Conservation (phyloP, 2,329 filamentous ascomycete genomes). For the Biscogniauxia sp. region DNA sequence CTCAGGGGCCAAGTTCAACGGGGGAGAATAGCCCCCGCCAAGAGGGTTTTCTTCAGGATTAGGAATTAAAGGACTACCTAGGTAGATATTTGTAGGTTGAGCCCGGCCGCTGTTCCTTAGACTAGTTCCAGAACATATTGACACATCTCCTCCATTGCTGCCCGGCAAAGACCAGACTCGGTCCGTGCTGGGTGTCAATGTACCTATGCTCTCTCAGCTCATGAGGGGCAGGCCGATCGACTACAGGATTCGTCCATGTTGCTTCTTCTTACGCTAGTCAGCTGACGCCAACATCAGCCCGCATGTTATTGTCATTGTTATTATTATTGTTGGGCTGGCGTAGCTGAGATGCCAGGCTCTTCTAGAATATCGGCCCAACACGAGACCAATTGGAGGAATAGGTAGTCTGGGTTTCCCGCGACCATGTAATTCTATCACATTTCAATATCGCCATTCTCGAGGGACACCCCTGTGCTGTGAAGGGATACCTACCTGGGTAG, state of each 20-base stretch:
- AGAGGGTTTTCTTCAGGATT: not conserved
- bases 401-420: not conserved
- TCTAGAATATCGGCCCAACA: not conserved
- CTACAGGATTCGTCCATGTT: not conserved
- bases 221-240: not conserved
- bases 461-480: not conserved
- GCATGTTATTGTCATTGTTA: not conserved
- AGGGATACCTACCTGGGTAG: too few species aligned
- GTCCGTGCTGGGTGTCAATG: not conserved
- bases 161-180: not conserved
- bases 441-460: not conserved
- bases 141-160: not conserved
- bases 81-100: not conserved
- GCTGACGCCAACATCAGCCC: not conserved
- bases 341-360: not conserved
- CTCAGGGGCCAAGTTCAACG: not conserved
- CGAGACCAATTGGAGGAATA: not conserved
- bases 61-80: not conserved
- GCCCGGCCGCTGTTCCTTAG: not conserved
- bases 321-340: not conserved
- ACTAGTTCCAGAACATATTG: not conserved
- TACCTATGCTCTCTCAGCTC: not conserved
- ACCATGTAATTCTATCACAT: not conserved
- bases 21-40: not conserved
- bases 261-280: not conserved